phyloP scores from a whole-genome alignment of 176 grass and related monocot species.

The Phyllostachys edulis region DNA sequence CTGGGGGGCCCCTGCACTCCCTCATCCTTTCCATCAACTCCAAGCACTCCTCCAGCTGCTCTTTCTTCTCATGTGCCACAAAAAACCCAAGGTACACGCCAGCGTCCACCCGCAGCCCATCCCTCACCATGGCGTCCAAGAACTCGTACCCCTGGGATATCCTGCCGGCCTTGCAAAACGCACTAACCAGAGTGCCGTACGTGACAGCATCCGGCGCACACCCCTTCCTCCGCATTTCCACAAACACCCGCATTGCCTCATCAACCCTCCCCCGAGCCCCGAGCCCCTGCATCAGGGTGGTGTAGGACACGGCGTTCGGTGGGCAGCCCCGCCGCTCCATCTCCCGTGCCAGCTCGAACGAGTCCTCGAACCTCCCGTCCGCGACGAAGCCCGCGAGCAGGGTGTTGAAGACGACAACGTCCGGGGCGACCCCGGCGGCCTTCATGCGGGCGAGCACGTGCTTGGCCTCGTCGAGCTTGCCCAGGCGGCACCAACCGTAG shows the following conservation, averaged over 20 bases:
- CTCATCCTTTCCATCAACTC: conserved; percentile 81
- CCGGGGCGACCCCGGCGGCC: conserved; percentile 58
- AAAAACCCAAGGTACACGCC: conserved; percentile 66
- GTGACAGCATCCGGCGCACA: conserved; percentile 62
- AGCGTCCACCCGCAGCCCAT: conserved; percentile 61
- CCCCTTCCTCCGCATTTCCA: conserved; percentile 86
- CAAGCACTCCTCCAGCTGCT: conserved; percentile 85
- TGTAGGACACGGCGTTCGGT: conserved; percentile 88
- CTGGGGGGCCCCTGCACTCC: conserved; percentile 52
- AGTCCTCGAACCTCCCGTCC: conserved; percentile 80
- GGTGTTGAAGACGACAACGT: conserved; percentile 89
- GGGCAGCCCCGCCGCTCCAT: conserved; percentile 69
- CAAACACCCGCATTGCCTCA: conserved; percentile 86
- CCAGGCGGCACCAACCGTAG: conserved; percentile 89
- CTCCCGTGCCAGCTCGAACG: conserved; percentile 63
- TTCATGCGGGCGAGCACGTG: conserved; percentile 83
- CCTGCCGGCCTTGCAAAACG: conserved; percentile 79
- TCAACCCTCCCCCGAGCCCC: conserved; percentile 72
- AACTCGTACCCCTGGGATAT: conserved; percentile 73
- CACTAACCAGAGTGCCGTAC: conserved; percentile 64
- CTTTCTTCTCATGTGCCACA: conserved; percentile 67
- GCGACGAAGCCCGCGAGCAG: conserved; percentile 74
- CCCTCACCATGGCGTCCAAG: conserved; percentile 59
- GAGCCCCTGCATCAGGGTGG: conserved; percentile 86
- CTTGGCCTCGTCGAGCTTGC: conserved; percentile 90